Evolutionary conservation across 768 basidiomycete genomes (phyloP).

Genomic region (Boletus pseudopeckii): DNA sequence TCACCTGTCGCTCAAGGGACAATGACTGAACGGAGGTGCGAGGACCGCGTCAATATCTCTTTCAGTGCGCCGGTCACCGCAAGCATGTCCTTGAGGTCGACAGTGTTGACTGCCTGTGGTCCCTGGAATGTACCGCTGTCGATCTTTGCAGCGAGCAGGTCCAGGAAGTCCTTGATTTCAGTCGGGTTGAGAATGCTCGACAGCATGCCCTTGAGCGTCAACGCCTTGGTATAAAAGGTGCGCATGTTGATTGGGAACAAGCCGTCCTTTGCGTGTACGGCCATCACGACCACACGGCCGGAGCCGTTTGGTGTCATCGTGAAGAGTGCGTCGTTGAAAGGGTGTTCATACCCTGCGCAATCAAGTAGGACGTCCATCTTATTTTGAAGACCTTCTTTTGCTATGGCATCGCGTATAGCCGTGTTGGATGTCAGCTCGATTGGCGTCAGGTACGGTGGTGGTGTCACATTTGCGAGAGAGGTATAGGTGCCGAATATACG

Average conservation of each 20-base stretch:
- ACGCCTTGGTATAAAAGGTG: conserved; percentile 29
- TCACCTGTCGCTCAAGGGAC: conserved; percentile 13
- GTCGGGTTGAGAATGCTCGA: conserved; percentile 23
- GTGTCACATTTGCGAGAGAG: conserved; percentile 23
- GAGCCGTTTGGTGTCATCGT: conserved; percentile 33
- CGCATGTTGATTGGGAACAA: conserved; percentile 32
- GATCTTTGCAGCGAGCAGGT: conserved; percentile 29
- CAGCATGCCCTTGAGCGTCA: conserved; percentile 32
- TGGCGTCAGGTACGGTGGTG: conserved; percentile 30
- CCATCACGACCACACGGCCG: conserved; percentile 35
- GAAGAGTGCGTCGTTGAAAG: conserved; percentile 33
- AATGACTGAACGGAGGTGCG: conserved; percentile 29
- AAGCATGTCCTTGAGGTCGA: conserved; percentile 20
- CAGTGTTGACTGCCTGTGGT: conserved; percentile 23
- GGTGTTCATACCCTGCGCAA: conserved; percentile 32
- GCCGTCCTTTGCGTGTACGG: conserved; percentile 32
- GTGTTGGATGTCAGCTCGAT: conserved; percentile 31
- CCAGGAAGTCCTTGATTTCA: conserved; percentile 29
- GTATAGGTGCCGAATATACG: conserved; percentile 35
- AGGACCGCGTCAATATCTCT: conserved; percentile 26
- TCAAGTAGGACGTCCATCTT: conserved; percentile 34
- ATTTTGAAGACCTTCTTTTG: conserved; percentile 23
- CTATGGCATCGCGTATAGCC: conserved; percentile 31
- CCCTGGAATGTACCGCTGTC: conserved; percentile 27
- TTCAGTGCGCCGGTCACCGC: conserved; percentile 21